A percentile compares a stretch with the other conserved stretches of the same genome.
phyloP scores from a whole-genome alignment of 1,284 basidiomycete species.

The Ceraceosorus guamensis region DNA sequence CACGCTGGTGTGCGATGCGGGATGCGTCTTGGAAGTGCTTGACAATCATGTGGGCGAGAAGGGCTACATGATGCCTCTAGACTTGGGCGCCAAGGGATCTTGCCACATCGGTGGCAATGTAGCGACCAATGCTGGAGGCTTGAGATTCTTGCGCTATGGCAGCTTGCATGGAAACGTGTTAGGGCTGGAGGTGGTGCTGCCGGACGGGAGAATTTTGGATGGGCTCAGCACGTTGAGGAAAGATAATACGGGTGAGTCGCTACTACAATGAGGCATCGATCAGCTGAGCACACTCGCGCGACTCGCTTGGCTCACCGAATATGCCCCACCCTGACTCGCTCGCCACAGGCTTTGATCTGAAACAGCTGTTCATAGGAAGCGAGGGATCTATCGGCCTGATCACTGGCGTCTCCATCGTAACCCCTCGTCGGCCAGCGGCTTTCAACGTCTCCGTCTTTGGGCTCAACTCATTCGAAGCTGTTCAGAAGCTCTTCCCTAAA shows the following conservation, averaged over 20 bases:
- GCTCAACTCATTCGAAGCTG: slow-evolving; percentile 54
- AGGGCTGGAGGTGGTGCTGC: slow-evolving; percentile 92
- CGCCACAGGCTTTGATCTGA: slow-evolving; percentile 82
- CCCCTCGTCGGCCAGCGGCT: slow-evolving; percentile 71
- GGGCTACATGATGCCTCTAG: slow-evolving; percentile 93
- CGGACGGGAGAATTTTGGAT: slow-evolving; percentile 72
- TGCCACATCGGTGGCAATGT: slow-evolving; percentile 98
- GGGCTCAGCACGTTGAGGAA: slow-evolving; percentile 62
- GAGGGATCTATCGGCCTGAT: slow-evolving; percentile 94
- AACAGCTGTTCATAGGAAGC: slow-evolving; percentile 95
- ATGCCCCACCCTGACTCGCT: too few relatives aligned
- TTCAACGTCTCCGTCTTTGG: slow-evolving; percentile 57
- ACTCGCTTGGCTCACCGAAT: too few relatives aligned
- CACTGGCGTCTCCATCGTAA: slow-evolving; percentile 88
- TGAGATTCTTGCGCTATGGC: slow-evolving; percentile 87
- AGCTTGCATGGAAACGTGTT: slow-evolving; percentile 90
- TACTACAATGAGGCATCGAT: not conserved
- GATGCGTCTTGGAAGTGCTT: slow-evolving; percentile 85
- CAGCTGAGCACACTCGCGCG: too few relatives aligned
- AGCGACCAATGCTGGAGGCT: slow-evolving; percentile 92
- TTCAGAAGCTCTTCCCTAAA: slow-evolving; percentile 56
- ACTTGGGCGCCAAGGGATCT: slow-evolving; percentile 94
- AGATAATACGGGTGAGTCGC: slow-evolving; percentile 69
- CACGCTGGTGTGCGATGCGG: slow-evolving; percentile 66
- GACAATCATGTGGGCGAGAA: slow-evolving; percentile 79